These are phyloP conservation scores for Aspergillus pseudonomiae DNA, from an alignment of 2,329 filamentous ascomycete species.

Conservation along the genomic window DNA sequence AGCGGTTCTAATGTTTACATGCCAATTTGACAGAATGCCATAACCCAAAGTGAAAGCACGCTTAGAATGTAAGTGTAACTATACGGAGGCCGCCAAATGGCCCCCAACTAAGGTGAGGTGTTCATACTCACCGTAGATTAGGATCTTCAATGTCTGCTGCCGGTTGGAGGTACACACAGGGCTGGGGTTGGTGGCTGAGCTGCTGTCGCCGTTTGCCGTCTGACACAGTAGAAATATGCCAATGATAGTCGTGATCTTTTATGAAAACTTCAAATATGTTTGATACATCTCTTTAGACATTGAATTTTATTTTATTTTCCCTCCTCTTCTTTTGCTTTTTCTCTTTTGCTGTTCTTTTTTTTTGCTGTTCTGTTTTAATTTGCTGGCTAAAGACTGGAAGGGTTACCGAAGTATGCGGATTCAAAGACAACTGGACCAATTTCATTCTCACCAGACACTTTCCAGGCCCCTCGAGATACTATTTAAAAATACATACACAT, in stretches of 20 bases:
- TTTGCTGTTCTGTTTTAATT: no score
- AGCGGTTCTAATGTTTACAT: background rate
- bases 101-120: background rate
- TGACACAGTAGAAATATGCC: background rate
- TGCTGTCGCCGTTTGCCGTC: background rate
- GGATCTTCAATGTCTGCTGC: background rate
- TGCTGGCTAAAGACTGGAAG: no score
- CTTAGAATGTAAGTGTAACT: background rate
- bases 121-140: background rate
- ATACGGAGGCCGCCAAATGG: background rate
- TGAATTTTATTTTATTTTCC: no score
- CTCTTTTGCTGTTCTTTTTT: background rate
- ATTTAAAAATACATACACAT: background rate
- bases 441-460: background rate
- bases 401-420: background rate
- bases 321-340: no score
- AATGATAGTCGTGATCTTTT: background rate
- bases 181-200: background rate
- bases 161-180: background rate
- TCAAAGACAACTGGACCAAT: background rate
- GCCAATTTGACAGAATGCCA: background rate
- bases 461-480: background rate
- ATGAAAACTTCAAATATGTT: no score
- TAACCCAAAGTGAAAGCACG: background rate
- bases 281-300: no score